A percentile compares a stretch with the other conserved stretches of the same genome.
Evolutionary conservation across 2,329 filamentous ascomycete genomes (phyloP).

Genomic region (Ploettnerulaceae sp.): DNA sequence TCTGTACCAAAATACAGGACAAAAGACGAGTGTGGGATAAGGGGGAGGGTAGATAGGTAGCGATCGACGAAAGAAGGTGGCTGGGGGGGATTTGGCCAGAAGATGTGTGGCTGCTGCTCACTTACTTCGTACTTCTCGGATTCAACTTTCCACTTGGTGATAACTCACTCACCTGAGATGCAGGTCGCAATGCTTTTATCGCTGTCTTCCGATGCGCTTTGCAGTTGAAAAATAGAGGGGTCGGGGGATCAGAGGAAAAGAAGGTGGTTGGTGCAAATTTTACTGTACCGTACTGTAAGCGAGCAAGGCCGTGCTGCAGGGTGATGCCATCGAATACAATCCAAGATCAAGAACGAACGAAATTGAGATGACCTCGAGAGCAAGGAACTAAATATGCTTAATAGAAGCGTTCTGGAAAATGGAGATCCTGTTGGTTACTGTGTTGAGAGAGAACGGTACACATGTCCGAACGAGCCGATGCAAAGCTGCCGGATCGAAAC

Average conservation of each 20-base stretch:
- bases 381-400: too few relatives aligned
- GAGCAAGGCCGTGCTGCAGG: neutral
- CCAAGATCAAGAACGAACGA: too few relatives aligned
- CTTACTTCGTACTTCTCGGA: neutral
- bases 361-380: too few relatives aligned
- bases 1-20: neutral
- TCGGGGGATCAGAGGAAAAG: neutral
- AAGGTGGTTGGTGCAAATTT: slow-evolving; percentile 8
- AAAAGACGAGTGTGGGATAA: neutral
- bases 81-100: neutral
- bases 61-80: slow-evolving; percentile 13
- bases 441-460: too few relatives aligned
- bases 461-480: too few relatives aligned
- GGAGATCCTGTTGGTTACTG: too few relatives aligned
- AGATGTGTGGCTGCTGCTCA: neutral
- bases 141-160: neutral
- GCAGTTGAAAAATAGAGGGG: slow-evolving; percentile 6
- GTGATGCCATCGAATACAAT: too few relatives aligned
- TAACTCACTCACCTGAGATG: slow-evolving; percentile 1
- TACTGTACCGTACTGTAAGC: neutral
- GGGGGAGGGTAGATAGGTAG: slow-evolving; percentile 6
- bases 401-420: too few relatives aligned
- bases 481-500: too few relatives aligned
- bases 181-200: slow-evolving; percentile 10
- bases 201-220: neutral